Evolutionary conservation across 2,329 filamentous ascomycete genomes (phyloP).

Genomic region (Colletotrichum cordylinicola): DNA sequence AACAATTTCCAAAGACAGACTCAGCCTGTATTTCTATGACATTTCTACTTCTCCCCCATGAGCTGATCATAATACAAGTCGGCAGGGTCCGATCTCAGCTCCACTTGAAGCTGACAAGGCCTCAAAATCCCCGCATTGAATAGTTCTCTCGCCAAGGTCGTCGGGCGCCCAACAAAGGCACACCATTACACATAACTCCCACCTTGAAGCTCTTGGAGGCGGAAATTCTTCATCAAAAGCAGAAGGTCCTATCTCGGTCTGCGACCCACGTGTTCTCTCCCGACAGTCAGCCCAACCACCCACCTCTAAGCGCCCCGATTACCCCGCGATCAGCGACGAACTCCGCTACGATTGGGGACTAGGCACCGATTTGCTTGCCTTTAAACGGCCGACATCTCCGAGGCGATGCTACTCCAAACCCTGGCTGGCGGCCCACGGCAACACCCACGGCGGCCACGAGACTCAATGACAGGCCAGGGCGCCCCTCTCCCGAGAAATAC

Average conservation of each 20-base stretch:
- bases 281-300: background rate
- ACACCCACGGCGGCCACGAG: background rate
- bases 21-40: background rate
- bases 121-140: background rate
- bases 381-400: background rate
- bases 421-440: background rate
- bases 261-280: constrained; percentile 4
- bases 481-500: background rate
- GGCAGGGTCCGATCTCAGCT: background rate
- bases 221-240: background rate
- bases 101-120: background rate
- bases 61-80: background rate
- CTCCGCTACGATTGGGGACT: background rate
- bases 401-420: background rate
- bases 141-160: background rate
- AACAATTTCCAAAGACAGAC: background rate
- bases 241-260: background rate
- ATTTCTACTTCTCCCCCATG: background rate
- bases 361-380: background rate
- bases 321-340: constrained; percentile 12
- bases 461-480: background rate
- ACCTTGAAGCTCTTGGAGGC: background rate
- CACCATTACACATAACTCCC: background rate
- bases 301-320: background rate
- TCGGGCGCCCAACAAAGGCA: background rate